A percentile compares a stretch with the other conserved stretches of the same genome.
Evolutionary conservation across 768 basidiomycete species (phyloP).

Genomic region (Mycena kentingensis): DNA sequence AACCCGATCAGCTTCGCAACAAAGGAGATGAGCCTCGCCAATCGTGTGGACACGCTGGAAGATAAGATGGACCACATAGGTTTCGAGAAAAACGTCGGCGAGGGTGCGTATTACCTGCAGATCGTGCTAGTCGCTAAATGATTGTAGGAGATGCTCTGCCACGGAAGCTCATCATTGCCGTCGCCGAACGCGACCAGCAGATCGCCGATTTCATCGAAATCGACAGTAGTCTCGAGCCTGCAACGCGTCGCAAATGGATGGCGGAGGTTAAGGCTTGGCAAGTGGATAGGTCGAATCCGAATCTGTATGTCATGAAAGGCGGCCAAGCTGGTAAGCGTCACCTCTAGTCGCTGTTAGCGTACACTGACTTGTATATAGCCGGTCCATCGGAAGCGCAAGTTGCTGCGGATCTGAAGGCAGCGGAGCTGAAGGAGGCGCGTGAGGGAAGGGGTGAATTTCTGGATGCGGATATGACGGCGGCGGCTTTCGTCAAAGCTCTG

Average conservation of each 20-base stretch:
- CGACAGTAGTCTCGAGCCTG: background rate
- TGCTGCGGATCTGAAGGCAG: background rate
- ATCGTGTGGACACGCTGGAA: constrained; percentile 30
- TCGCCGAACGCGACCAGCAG: constrained; percentile 8
- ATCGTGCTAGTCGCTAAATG: background rate
- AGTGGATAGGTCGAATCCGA: background rate
- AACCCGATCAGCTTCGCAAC: constrained; percentile 25
- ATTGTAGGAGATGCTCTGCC: background rate
- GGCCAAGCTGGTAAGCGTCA: background rate
- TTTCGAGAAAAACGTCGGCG: constrained; percentile 13
- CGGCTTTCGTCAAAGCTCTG: background rate
- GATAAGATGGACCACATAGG: constrained; percentile 24
- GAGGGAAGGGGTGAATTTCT: background rate
- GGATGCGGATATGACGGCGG: background rate
- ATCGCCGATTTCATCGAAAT: background rate
- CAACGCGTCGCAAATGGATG: constrained; percentile 1
- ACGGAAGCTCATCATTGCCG: constrained; percentile 1
- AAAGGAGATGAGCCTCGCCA: constrained; percentile 32
- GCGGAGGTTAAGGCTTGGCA: background rate
- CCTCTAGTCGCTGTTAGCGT: no score
- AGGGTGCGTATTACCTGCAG: background rate
- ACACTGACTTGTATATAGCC: no score
- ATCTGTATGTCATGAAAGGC: background rate
- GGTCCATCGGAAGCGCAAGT: background rate
- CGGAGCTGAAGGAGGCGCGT: background rate